Evolutionary conservation across 371 early-diverging fungal species (phyloP).

Genomic region (Mucor saturninus): DNA sequence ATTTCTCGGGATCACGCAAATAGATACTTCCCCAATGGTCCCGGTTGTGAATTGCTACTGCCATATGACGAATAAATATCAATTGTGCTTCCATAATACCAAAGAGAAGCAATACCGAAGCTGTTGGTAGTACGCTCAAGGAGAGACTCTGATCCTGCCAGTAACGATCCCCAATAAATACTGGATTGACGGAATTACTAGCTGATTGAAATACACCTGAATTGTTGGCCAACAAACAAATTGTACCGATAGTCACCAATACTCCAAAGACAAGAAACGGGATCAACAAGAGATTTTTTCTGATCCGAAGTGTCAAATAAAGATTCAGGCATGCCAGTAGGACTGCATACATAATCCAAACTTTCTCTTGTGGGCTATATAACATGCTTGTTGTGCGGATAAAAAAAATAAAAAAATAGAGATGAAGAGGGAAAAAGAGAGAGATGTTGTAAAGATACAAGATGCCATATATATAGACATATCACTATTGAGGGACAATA

Average conservation of each 20-base stretch:
- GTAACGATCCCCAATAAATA: background rate
- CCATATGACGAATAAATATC: conserved; percentile 26
- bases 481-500: background rate
- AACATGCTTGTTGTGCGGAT: background rate
- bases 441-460: background rate
- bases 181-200: background rate
- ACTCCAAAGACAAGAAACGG: conserved; percentile 32
- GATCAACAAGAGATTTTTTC: conserved; percentile 31
- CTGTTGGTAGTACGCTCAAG: conserved; percentile 14
- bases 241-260: conserved; percentile 12
- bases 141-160: conserved; percentile 26
- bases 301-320: conserved; percentile 22
- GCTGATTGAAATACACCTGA: background rate
- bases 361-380: conserved; percentile 34
- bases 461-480: background rate
- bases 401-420: conserved; percentile 1
- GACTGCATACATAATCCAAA: conserved; percentile 39
- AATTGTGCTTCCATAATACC: conserved; percentile 36
- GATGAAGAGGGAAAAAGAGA: background rate
- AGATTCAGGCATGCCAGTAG: conserved; percentile 25
- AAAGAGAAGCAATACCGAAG: conserved; percentile 17
- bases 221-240: conserved; percentile 1
- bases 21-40: conserved; percentile 34
- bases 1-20: conserved; percentile 28
- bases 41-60: conserved; percentile 28